These are phyloP conservation scores for Echinosophora koreensis DNA, from an alignment of 306 rosid genomes.

Conservation along the genomic window DNA sequence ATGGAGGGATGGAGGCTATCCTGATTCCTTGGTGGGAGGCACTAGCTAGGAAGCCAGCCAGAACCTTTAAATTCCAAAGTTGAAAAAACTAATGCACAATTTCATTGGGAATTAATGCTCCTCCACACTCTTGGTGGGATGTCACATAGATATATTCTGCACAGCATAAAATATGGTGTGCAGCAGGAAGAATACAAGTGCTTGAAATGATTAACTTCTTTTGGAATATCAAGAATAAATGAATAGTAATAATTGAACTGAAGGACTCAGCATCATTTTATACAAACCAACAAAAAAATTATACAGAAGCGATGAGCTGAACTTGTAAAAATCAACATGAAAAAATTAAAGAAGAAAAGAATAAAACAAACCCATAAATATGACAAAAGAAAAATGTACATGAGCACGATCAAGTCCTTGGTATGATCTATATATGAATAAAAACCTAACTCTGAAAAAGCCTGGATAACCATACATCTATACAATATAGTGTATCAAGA, in stretches of 20 bases:
- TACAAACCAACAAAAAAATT: background rate
- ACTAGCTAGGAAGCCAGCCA: slow-evolving; percentile 37
- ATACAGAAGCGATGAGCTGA: background rate
- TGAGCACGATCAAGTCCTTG: slow-evolving; percentile 34
- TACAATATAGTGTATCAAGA: slow-evolving; percentile 47
- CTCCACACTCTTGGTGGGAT: slow-evolving; percentile 49
- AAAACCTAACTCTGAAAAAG: slow-evolving; percentile 39
- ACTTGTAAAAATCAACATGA: background rate
- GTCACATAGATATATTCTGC: slow-evolving; percentile 48
- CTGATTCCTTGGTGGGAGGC: slow-evolving; percentile 55
- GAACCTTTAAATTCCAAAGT: slow-evolving; percentile 48
- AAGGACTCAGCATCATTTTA: background rate
- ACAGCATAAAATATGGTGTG: slow-evolving; percentile 41
- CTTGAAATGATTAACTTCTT: slow-evolving; percentile 28
- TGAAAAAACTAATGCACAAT: slow-evolving; percentile 44
- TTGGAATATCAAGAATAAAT: slow-evolving; percentile 37
- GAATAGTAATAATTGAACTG: background rate
- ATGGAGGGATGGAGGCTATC: too few species aligned
- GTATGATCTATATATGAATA: background rate
- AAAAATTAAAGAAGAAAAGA: background rate
- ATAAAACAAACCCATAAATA: slow-evolving; percentile 40
- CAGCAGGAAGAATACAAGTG: slow-evolving; percentile 4
- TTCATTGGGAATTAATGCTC: slow-evolving; percentile 57
- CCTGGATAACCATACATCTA: slow-evolving; percentile 47
- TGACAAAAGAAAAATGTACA: slow-evolving; percentile 46